Conservation (phyloP, 257 asterid genomes). For the Solanum lycopersicoides region DNA sequence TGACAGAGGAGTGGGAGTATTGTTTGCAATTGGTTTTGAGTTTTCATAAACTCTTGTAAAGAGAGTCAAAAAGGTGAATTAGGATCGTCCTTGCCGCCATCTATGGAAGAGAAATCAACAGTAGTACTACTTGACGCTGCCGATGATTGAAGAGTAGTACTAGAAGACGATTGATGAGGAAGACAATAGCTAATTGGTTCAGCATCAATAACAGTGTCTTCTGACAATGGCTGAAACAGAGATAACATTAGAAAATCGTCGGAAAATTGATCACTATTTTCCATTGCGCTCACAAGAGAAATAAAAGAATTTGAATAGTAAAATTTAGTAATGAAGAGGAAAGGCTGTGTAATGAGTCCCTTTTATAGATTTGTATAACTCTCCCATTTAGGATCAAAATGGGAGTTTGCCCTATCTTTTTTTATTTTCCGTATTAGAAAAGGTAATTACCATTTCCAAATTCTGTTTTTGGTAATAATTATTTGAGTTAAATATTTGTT, state of each 20-base stretch:
- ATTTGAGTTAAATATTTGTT: no score
- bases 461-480: no score
- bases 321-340: not conserved
- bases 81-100: not conserved
- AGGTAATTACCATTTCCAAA: no score
- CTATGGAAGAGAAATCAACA: not conserved
- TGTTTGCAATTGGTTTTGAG: no score
- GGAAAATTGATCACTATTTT: not conserved
- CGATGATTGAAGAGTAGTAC: no score
- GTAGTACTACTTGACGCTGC: no score
- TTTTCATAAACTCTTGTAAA: not conserved
- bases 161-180: not conserved
- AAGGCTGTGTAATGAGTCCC: not conserved
- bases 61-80: not conserved
- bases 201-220: not conserved
- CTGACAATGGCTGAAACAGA: not conserved
- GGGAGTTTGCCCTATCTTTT: no score
- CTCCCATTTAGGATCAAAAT: not conserved
- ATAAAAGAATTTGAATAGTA: not conserved
- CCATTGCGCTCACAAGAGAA: not conserved
- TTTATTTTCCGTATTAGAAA: not conserved
- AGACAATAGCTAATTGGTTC: not conserved
- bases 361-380: no score
- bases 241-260: not conserved
- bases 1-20: not conserved